Evolutionary conservation across 345 rosid species (phyloP).

Genomic region (Pugionium cornutum): DNA sequence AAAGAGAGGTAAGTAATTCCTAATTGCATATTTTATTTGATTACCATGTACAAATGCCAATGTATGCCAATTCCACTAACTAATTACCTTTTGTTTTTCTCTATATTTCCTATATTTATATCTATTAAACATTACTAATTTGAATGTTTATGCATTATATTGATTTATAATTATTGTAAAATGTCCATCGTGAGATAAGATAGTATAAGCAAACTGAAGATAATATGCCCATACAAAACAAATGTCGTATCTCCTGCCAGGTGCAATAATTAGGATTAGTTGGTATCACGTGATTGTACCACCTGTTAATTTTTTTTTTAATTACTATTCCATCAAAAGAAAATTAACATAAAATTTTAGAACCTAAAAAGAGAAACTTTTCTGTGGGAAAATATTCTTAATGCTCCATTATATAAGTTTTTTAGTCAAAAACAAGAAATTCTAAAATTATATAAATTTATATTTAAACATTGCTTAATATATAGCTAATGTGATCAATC

Average conservation of each 20-base stretch:
- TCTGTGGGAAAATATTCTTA: too few species aligned
- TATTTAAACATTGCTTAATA: too few species aligned
- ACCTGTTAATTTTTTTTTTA: not conserved
- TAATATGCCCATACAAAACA: slow-evolving; percentile 12
- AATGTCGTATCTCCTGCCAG: slow-evolving; percentile 18
- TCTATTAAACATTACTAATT: not conserved
- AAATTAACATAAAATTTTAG: too few species aligned
- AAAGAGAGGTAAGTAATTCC: not conserved
- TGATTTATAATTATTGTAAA: too few species aligned
- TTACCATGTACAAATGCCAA: slow-evolving; percentile 25
- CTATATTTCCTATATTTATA: not conserved
- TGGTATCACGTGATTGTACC: slow-evolving; percentile 1
- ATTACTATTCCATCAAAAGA: slow-evolving; percentile 1
- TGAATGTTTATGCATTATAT: too few species aligned
- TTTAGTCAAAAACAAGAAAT: too few species aligned
- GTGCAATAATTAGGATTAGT: slow-evolving; percentile 21
- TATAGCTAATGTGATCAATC: too few species aligned
- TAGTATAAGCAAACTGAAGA: not conserved
- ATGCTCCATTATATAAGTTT: too few species aligned
- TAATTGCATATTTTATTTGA: slow-evolving; percentile 3
- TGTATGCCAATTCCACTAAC: slow-evolving; percentile 19
- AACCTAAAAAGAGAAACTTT: too few species aligned
- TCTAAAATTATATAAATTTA: too few species aligned
- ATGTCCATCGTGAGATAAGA: too few species aligned
- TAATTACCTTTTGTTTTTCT: not conserved